Base-by-base conservation (phyloP, 2,329 filamentous ascomycete genomes). In the Aspergillus japonicus region DNA sequence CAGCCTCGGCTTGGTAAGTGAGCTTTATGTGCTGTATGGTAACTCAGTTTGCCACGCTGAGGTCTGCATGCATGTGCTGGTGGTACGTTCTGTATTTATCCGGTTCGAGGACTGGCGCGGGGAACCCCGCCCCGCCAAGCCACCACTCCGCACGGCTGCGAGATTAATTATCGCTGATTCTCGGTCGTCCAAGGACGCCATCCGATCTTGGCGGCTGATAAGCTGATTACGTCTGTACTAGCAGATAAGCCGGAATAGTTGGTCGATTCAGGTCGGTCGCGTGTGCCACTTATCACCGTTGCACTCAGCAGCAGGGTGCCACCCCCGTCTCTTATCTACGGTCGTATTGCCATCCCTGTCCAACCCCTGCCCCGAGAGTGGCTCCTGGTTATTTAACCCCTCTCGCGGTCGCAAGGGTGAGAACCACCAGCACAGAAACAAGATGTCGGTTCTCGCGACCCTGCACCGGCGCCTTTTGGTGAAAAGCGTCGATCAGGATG, bases 401-500 rank as follows among this genome's bases (percentile, higher is more conserved):
- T 33, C 50, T 53, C 26, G 12, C 26, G 7, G 10, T 6, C 21
- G 16, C 26, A 53, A 8, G 14, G 26, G 47, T 12, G 24, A 8
- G 24, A 11, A 6, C 50, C 19, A 10, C 6, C 23, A 12, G 33
- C 5, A 1, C 14, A 16, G 33, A 5, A 35, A 8, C 6, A 56
- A 35, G 16, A 56, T 56, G 47, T n/a, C 35, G 8, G 12, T 56
- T 11, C 49, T 62, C 12, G 26, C 59, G 23, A 19, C 49, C 21
- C 53, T 68, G 10, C 61, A 67, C 49, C 56, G 64, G 51, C 24
- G 49, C 8, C 21, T 68, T 8, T 29, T 65, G 1, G 67, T 69
- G 21, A 69, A 64, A 49, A 58, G 62, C 33, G 61, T 64, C 1
- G 61, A 65, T 14, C 57, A 59, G 47, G 57, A 69, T 62, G 66